Evolutionary conservation across 2,329 filamentous ascomycete genomes (phyloP), one percentile per base, ranked within the genome.

Genomic region (Fusarium buharicum): DNA sequence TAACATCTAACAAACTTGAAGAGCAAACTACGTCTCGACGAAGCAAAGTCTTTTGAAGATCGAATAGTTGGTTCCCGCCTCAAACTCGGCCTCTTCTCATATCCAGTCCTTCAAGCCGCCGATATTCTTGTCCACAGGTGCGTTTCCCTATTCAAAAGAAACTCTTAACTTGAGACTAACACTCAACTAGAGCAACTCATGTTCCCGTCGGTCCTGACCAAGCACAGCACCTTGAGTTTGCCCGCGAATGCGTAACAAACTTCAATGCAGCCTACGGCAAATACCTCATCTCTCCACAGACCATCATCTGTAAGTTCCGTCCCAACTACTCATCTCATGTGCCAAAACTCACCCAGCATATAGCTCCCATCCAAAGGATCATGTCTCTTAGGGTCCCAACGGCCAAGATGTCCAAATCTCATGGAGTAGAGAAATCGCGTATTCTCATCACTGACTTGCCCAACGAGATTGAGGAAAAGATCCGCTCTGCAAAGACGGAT

Each of bases 121-220:
- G 95, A 99, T 76, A 91, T 99, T 43, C 83, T 98, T 33, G 85
- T 98, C 8, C 93, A 97, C 73, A 82, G 88, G 86, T 90, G 76
- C 36, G 62, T 48, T 7, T n/a, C 4, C 17, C 16, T 12, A 36
- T 36, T 9, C 16, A 18, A 16, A 12, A 20, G 13, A 16, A 12
- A 20, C 6, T 14, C 27, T 16, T 27, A 13, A 40, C 4, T 28
- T 16, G 2, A 24, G n/a, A 34, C 37, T 58, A 17, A 62, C 50
- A 57, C 12, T 45, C 1, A 4, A 1, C 8, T 27, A 90, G 90
- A 67, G 90, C 94, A 59, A 97, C 94, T 1, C 92, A 97, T 77
- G 94, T 99, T 20, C 95, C 95, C 11, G 94, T 99, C 2, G 95
- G 95, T n/a, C 91, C 96, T 67, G 95, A 99, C 75, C 95, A 99